Conservation (phyloP, 1,284 basidiomycete genomes). For the Ustilago nuda region DNA sequence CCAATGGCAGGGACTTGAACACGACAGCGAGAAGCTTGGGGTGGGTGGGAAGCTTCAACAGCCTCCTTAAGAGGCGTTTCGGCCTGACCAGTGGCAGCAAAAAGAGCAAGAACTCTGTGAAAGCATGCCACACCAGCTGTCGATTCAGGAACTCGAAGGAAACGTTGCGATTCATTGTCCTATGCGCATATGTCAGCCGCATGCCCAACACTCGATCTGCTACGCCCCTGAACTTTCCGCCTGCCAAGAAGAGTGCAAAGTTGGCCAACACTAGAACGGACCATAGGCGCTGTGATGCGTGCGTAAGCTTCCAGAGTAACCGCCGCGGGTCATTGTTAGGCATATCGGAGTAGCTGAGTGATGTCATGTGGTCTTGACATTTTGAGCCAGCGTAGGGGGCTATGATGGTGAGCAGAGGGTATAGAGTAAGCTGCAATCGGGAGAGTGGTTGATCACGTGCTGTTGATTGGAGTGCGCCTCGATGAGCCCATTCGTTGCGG, state of each 20-base stretch:
- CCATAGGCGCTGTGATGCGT: constrained; percentile 76
- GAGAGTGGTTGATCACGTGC: constrained; percentile 56
- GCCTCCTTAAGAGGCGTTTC: constrained; percentile 74
- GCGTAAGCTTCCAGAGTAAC: constrained; percentile 78
- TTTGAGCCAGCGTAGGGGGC: constrained; percentile 83
- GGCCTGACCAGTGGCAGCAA: constrained; percentile 84
- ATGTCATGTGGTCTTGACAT: constrained; percentile 80
- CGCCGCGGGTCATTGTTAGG: constrained; percentile 72
- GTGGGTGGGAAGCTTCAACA: constrained; percentile 71
- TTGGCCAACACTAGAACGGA: constrained; percentile 77
- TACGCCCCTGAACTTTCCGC: constrained; percentile 89
- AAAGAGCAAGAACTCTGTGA: constrained; percentile 97
- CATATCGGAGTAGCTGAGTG: constrained; percentile 85
- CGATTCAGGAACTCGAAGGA: constrained; percentile 99
- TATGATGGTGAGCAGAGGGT: constrained; percentile 80
- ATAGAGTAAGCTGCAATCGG: constrained; percentile 70
- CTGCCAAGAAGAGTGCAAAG: constrained; percentile 85
- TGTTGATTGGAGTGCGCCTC: constrained; percentile 53
- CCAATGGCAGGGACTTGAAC: constrained; percentile 57
- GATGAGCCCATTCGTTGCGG: constrained; percentile 68
- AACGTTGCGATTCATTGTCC: constrained; percentile 82
- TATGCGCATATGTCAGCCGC: constrained; percentile 79
- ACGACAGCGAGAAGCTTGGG: constrained; percentile 63
- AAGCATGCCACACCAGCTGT: constrained; percentile 98
- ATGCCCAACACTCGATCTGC: constrained; percentile 85